Conservation (phyloP, 371 early-diverging fungal species). For the Nematocida parisii region DNA sequence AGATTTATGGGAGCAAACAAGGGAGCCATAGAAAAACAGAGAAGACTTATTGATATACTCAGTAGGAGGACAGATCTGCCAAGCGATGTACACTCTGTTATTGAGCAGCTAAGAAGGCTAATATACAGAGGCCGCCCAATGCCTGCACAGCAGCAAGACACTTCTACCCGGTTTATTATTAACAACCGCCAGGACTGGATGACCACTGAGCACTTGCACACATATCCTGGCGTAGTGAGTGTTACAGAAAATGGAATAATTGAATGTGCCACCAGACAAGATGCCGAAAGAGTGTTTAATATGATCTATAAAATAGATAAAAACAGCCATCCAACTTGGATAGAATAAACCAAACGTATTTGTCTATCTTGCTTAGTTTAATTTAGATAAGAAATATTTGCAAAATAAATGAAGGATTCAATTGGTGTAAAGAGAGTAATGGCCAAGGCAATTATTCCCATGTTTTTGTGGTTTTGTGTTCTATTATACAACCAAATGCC, state of each 20-base stretch:
- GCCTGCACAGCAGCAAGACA: no score
- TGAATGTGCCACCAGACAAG: conserved; percentile 24
- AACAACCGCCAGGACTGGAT: conserved; percentile 52
- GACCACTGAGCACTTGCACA: conserved; percentile 51
- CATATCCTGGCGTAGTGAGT: conserved; percentile 50
- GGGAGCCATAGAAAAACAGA: conserved; percentile 33
- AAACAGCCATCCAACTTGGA: conserved; percentile 31
- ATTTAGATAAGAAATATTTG: no score
- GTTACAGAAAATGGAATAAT: conserved; percentile 41
- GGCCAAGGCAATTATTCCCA: background rate
- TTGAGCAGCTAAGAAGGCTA: conserved; percentile 49
- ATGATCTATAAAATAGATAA: conserved; percentile 42
- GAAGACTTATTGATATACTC: conserved; percentile 43
- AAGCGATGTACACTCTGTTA: conserved; percentile 8
- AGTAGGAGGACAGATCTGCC: conserved; percentile 44
- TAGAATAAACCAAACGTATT: conserved; percentile 4
- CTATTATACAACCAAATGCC: background rate
- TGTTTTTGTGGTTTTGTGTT: background rate
- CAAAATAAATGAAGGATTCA: no score
- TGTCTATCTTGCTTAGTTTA: background rate
- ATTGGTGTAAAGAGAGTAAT: no score
- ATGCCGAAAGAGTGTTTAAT: conserved; percentile 49
- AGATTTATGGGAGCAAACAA: background rate
- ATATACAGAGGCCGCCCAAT: conserved; percentile 6
- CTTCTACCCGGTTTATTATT: conserved; percentile 41